Conservation (phyloP, 2,329 filamentous ascomycete species). For the Acarospora socialis region DNA sequence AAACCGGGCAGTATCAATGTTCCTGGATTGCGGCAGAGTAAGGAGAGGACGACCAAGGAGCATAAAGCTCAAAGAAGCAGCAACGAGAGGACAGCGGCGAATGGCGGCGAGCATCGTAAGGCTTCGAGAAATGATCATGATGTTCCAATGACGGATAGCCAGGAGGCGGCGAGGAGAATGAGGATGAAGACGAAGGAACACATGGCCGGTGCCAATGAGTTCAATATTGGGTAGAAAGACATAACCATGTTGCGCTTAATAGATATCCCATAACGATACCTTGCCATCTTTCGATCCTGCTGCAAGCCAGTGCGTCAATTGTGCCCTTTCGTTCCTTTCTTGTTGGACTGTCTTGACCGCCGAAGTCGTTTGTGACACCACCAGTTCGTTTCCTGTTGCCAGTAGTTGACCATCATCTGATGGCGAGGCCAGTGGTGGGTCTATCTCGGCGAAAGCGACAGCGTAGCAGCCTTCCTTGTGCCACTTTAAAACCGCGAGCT, state of each 20-base stretch:
- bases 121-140: conserved; percentile 8
- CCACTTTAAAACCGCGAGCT: conserved; percentile 88
- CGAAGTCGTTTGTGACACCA: conserved; percentile 10
- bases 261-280: conserved; percentile 90
- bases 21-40: conserved; percentile 29
- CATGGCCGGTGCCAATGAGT: conserved; percentile 40
- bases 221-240: conserved; percentile 41
- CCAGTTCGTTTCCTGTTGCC: conserved; percentile 22
- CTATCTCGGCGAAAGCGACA: conserved; percentile 50
- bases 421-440: background rate
- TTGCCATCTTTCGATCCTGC: conserved; percentile 91
- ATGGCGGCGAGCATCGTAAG: conserved; percentile 5
- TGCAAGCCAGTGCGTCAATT: conserved; percentile 71
- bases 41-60: conserved; percentile 5
- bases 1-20: conserved; percentile 64
- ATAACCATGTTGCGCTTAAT: too few species aligned
- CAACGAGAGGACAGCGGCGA: background rate
- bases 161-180: conserved; percentile 39
- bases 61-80: conserved; percentile 10
- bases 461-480: conserved; percentile 80
- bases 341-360: conserved; percentile 42
- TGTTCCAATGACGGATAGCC: conserved; percentile 22
- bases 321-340: conserved; percentile 48
- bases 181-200: conserved; percentile 37
- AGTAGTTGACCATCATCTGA: background rate